Evolutionary conservation across 1,284 basidiomycete genomes (phyloP).

Genomic region (Paramarasmius palmivorus): DNA sequence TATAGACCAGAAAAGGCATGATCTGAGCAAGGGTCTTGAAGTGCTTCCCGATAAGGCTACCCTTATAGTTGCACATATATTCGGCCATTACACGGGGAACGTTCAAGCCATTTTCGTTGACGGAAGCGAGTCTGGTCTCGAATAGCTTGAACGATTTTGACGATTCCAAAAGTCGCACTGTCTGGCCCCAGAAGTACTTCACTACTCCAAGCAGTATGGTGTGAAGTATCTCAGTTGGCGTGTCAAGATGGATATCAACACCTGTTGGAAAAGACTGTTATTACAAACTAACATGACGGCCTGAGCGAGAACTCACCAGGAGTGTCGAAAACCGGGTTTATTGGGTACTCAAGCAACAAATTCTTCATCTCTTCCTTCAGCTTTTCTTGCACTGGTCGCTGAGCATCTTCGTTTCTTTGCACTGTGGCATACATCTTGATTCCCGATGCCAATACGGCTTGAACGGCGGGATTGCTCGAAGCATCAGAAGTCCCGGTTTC

Average conservation of each 20-base stretch:
- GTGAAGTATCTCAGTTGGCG: constrained; percentile 37
- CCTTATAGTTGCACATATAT: constrained; percentile 25
- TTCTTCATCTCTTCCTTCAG: too few species aligned
- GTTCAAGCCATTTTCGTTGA: constrained; percentile 18
- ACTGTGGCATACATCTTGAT: too few species aligned
- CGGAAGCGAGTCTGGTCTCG: constrained; percentile 16
- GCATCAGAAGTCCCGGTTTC: too few species aligned
- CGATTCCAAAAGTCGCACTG: constrained; percentile 5
- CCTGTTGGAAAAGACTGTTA: constrained; percentile 19
- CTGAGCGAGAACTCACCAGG: not conserved
- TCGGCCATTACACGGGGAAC: constrained; percentile 19
- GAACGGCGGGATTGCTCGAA: too few species aligned
- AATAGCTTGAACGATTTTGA: constrained; percentile 8
- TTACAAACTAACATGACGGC: not conserved
- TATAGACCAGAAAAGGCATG: constrained; percentile 21
- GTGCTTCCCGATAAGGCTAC: constrained; percentile 27
- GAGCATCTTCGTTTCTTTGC: too few species aligned
- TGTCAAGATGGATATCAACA: constrained; percentile 32
- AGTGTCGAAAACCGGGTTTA: not conserved
- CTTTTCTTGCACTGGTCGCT: too few species aligned
- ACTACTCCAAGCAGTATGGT: constrained; percentile 33
- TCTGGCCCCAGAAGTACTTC: constrained; percentile 34
- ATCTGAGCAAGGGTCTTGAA: constrained; percentile 28
- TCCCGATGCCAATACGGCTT: too few species aligned
- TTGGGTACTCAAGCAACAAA: too few species aligned